These are phyloP conservation scores for Arachnomyces sp. DNA, from an alignment of 2,329 filamentous ascomycete genomes.

Conservation along the genomic window DNA sequence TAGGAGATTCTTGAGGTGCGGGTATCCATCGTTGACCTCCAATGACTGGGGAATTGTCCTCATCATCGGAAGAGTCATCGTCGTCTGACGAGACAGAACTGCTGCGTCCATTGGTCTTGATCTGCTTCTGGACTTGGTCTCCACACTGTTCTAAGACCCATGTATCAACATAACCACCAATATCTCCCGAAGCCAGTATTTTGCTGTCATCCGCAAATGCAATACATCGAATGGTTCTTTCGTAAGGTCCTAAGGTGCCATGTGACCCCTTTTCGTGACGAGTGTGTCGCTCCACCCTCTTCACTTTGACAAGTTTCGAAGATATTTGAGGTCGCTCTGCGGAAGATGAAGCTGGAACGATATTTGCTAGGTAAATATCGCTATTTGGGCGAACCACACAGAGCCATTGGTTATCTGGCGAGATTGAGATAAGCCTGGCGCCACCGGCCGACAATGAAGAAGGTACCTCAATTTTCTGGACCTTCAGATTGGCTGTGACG, in stretches of 20 bases:
- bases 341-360: slow-evolving; percentile 34
- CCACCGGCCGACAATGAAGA: slow-evolving; percentile 50
- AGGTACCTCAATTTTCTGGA: slow-evolving; percentile 63
- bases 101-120: slow-evolving; percentile 22
- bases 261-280: slow-evolving; percentile 44
- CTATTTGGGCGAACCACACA: slow-evolving; percentile 51
- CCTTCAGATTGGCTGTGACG: slow-evolving; percentile 53
- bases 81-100: slow-evolving; percentile 41
- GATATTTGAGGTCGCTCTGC: slow-evolving; percentile 35
- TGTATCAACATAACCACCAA: slow-evolving; percentile 78
- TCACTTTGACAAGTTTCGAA: slow-evolving; percentile 36
- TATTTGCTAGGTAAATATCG: slow-evolving; percentile 46
- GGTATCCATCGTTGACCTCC: slow-evolving; percentile 64
- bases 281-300: slow-evolving; percentile 26
- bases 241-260: slow-evolving; percentile 65
- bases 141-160: slow-evolving; percentile 63
- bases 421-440: slow-evolving; percentile 54
- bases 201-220: slow-evolving; percentile 74
- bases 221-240: slow-evolving; percentile 63
- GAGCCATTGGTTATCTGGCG: slow-evolving; percentile 40
- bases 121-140: slow-evolving; percentile 36
- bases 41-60: slow-evolving; percentile 39
- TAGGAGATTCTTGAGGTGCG: slow-evolving; percentile 60
- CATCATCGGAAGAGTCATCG: slow-evolving; percentile 39
- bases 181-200: slow-evolving; percentile 68